phyloP scores from a whole-genome alignment of 805 yeast genomes.

The Metschnikowia reukaufii region DNA sequence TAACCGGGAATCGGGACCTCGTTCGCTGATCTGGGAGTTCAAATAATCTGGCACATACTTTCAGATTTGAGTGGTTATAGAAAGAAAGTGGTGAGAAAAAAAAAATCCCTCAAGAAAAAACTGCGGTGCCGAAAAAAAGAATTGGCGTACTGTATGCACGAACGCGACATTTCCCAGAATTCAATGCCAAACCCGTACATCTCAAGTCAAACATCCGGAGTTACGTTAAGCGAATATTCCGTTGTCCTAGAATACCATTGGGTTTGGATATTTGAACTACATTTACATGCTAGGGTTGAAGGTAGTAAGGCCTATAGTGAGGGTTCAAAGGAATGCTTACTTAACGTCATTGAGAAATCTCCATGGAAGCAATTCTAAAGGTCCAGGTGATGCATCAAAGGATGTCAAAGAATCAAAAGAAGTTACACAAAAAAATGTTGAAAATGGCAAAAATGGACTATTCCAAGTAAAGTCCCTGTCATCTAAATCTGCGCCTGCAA shows the following conservation, averaged over 20 bases:
- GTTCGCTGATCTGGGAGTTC: slow-evolving; percentile 7
- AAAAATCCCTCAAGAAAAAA: neutral
- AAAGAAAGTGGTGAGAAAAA: neutral
- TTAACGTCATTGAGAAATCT: neutral
- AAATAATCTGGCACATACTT: slow-evolving; percentile 6
- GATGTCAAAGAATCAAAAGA: neutral
- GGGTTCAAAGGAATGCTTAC: neutral
- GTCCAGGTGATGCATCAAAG: neutral
- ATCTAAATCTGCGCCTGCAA: slow-evolving; percentile 21
- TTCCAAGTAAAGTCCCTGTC: slow-evolving; percentile 13
- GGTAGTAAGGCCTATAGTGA: neutral
- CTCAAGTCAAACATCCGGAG: neutral
- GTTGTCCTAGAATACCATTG: too few relatives aligned
- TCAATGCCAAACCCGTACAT: slow-evolving; percentile 2
- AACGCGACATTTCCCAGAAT: neutral
- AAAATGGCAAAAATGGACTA: neutral
- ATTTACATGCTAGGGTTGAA: neutral
- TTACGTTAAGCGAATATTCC: too few relatives aligned
- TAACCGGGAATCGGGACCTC: neutral
- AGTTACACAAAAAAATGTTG: neutral
- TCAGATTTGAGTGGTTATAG: neutral
- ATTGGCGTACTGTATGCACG: slow-evolving; percentile 3
- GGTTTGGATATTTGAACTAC: neutral
- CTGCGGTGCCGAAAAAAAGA: neutral
- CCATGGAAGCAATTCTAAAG: neutral